These are phyloP conservation scores for Scortechinia acanthostroma DNA, from an alignment of 2,329 filamentous ascomycete species.

Conservation along the genomic window DNA sequence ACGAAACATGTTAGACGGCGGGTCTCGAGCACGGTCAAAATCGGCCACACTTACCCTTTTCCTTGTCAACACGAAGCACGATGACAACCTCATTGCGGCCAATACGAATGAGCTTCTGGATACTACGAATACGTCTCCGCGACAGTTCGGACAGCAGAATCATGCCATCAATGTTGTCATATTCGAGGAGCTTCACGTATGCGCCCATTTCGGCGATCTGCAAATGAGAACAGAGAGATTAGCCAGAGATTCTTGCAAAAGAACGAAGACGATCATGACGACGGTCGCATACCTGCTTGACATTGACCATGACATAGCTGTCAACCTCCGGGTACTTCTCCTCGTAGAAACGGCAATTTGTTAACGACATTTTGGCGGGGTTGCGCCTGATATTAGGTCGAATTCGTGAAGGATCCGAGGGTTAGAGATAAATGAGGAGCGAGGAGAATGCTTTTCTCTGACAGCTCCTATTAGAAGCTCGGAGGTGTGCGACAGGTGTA, in stretches of 20 bases:
- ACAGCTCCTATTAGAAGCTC: no score
- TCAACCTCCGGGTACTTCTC: slow-evolving; percentile 97
- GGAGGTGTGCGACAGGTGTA: no score
- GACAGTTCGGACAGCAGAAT: slow-evolving; percentile 96
- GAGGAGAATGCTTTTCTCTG: no score
- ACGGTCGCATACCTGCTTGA: slow-evolving; percentile 74
- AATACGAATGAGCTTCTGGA: slow-evolving; percentile 97
- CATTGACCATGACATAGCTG: slow-evolving; percentile 99
- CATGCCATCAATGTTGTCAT: slow-evolving; percentile 99
- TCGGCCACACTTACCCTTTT: slow-evolving; percentile 64
- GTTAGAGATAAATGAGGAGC: no score
- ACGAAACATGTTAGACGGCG: no score
- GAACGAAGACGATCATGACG: slow-evolving; percentile 1
- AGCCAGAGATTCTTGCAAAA: slow-evolving; percentile 5
- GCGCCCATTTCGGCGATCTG: slow-evolving; percentile 99
- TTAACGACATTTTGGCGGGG: slow-evolving; percentile 77
- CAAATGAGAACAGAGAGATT: slow-evolving; percentile 9
- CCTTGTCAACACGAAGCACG: slow-evolving; percentile 96
- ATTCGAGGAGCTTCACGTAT: slow-evolving; percentile 98
- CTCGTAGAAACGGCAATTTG: slow-evolving; percentile 95
- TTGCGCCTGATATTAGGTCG: slow-evolving; percentile 1
- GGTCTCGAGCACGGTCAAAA: neutral
- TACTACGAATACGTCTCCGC: slow-evolving; percentile 93
- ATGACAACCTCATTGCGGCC: slow-evolving; percentile 98
- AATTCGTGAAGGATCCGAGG: no score